Conservation (phyloP, 177 flowering plant genomes). For the Telopea speciosissima region DNA sequence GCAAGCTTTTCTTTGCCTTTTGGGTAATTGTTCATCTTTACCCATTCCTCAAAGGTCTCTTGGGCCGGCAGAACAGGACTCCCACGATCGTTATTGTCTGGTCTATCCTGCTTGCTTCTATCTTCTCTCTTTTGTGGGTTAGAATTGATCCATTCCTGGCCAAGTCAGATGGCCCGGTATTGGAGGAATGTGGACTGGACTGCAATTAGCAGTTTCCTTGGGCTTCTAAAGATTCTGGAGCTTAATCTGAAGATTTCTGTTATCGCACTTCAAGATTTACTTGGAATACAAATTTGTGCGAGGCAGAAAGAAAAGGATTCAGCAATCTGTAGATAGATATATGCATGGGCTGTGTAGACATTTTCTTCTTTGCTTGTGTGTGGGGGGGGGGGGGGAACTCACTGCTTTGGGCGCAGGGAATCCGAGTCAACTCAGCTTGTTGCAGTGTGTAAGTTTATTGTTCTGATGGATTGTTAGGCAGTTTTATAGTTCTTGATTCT, state of each 20-base stretch:
- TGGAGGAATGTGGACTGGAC: constrained; percentile 46
- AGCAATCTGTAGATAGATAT: constrained; percentile 31
- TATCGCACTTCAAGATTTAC: neutral
- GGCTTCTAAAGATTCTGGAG: neutral
- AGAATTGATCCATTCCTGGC: constrained; percentile 40
- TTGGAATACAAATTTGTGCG: neutral
- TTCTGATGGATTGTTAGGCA: constrained; percentile 13
- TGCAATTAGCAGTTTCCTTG: constrained; percentile 25
- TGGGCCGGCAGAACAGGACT: constrained; percentile 45
- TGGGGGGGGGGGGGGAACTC: constrained; percentile 2
- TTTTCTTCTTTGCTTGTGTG: constrained; percentile 8
- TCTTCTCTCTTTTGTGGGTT: constrained; percentile 37
- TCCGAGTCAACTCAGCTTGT: neutral
- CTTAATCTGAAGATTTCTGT: neutral
- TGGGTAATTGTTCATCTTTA: constrained; percentile 51
- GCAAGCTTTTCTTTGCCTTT: constrained; percentile 43
- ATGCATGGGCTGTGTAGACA: constrained; percentile 18
- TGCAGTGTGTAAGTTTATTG: constrained; percentile 18
- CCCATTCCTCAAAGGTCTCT: constrained; percentile 45
- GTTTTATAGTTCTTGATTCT: constrained; percentile 27
- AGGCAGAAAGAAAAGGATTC: constrained; percentile 9
- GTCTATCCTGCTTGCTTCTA: constrained; percentile 35
- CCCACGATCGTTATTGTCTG: constrained; percentile 41
- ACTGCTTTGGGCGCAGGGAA: constrained; percentile 5
- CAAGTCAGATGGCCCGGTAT: constrained; percentile 30